Conservation (phyloP, 306 rosid species). For the Corylus avellana region DNA sequence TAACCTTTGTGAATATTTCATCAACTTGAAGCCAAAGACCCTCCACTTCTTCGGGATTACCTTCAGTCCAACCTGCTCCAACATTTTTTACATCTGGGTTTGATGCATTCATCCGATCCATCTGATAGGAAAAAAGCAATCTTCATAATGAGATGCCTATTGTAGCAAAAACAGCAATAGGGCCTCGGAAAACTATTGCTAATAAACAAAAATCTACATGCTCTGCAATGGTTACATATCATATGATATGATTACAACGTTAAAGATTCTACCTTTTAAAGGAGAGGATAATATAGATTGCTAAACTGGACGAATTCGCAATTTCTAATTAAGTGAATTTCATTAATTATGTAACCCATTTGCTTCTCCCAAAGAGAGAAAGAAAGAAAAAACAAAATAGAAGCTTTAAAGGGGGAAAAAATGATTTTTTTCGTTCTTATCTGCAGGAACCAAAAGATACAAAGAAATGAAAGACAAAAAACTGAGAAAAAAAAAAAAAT, state of each 20-base stretch:
- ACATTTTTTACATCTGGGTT: constrained; percentile 15
- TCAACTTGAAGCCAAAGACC: constrained; percentile 22
- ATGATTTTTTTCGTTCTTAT: too few relatives aligned
- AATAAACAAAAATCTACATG: neutral
- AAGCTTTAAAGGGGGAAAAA: neutral
- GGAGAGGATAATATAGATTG: neutral
- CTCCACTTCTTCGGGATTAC: constrained; percentile 26
- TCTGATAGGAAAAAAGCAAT: constrained; percentile 6
- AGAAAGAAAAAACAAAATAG: neutral
- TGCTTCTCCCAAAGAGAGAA: neutral
- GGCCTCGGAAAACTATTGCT: neutral
- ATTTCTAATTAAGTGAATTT: neutral
- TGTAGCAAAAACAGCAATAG: neutral
- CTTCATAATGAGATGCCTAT: neutral
- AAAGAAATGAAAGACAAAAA: neutral
- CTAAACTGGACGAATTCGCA: neutral
- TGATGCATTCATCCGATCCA: constrained; percentile 37
- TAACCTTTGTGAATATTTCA: constrained; percentile 37
- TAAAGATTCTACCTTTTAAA: neutral
- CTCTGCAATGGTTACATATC: neutral
- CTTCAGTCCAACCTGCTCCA: neutral
- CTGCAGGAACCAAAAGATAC: neutral
- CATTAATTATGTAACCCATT: neutral
- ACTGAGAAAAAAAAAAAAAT: neutral
- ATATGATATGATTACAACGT: neutral